These are phyloP conservation scores for Euphrasia arctica DNA, from an alignment of 305 asterid genomes.

Conservation along the genomic window DNA sequence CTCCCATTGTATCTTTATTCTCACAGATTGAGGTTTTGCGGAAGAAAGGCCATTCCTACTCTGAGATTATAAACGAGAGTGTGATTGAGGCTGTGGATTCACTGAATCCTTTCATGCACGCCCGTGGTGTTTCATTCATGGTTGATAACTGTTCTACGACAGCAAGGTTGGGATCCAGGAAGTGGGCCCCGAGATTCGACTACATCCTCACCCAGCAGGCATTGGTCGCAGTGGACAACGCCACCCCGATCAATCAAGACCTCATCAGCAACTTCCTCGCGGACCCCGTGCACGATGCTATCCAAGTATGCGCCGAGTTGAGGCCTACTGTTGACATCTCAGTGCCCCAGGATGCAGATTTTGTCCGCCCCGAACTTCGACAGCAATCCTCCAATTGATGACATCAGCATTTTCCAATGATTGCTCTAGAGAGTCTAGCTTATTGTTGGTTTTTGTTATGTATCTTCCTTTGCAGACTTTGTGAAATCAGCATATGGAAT, in stretches of 20 bases:
- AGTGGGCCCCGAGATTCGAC: slow-evolving; percentile 95
- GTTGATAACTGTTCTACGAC: slow-evolving; percentile 98
- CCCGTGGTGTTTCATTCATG: slow-evolving; percentile 97
- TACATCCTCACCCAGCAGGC: slow-evolving; percentile 93
- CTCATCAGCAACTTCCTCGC: slow-evolving; percentile 87
- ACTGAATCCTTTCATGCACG: slow-evolving; percentile 93
- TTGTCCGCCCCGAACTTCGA: slow-evolving; percentile 79
- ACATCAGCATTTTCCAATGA: too few species aligned
- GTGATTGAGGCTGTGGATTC: slow-evolving; percentile 95
- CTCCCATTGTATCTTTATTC: too few species aligned
- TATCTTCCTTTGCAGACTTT: too few species aligned
- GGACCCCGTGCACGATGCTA: slow-evolving; percentile 82
- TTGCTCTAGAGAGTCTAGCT: too few species aligned
- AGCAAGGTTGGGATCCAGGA: slow-evolving; percentile 86
- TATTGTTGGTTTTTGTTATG: too few species aligned
- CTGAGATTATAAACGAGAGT: slow-evolving; percentile 92
- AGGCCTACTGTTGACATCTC: slow-evolving; percentile 97
- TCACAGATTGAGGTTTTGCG: slow-evolving; percentile 73
- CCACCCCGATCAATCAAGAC: slow-evolving; percentile 64
- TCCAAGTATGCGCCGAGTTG: slow-evolving; percentile 80
- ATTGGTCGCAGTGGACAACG: slow-evolving; percentile 67
- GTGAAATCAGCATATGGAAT: too few species aligned
- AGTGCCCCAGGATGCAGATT: slow-evolving; percentile 87
- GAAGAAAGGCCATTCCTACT: slow-evolving; percentile 97
- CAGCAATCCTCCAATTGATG: neutral